These are phyloP conservation scores for Candida pseudocylindracea DNA, from an alignment of 1,139 yeast genomes.

Conservation along the genomic window DNA sequence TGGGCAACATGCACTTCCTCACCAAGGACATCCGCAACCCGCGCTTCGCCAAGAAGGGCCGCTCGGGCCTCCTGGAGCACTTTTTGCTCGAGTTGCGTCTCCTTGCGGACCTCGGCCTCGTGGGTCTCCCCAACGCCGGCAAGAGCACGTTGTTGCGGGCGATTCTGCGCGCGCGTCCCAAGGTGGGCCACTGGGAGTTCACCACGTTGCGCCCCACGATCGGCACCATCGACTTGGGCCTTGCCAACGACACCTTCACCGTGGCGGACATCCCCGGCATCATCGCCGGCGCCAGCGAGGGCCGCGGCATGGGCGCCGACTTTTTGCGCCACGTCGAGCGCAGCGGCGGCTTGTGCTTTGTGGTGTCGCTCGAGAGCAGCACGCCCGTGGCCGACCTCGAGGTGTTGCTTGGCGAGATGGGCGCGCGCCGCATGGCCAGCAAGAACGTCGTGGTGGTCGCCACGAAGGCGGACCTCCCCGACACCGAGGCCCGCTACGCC, in stretches of 20 bases:
- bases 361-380: constrained; percentile 44
- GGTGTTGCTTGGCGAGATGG: constrained; percentile 46
- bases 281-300: constrained; percentile 63
- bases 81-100: constrained; percentile 70
- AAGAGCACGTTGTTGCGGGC: constrained; percentile 75
- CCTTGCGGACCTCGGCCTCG: constrained; percentile 81
- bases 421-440: constrained; percentile 27
- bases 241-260: constrained; percentile 56
- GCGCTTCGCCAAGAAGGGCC: constrained; percentile 62
- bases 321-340: constrained; percentile 84
- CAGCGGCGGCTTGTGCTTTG: constrained; percentile 76
- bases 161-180: constrained; percentile 76
- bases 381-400: constrained; percentile 46
- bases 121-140: constrained; percentile 94
- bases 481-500: constrained; percentile 20
- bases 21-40: constrained; percentile 77
- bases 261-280: constrained; percentile 98
- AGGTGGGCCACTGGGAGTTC: constrained; percentile 94
- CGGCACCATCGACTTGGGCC: constrained; percentile 57
- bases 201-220: constrained; percentile 84
- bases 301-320: constrained; percentile 86
- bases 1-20: constrained; percentile 89
- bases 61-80: constrained; percentile 40
- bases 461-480: constrained; percentile 70
- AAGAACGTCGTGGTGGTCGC: constrained; percentile 62